Evolutionary conservation across 73 alveolate genomes (phyloP).

Genomic region (Tetrahymena malaccensis): DNA sequence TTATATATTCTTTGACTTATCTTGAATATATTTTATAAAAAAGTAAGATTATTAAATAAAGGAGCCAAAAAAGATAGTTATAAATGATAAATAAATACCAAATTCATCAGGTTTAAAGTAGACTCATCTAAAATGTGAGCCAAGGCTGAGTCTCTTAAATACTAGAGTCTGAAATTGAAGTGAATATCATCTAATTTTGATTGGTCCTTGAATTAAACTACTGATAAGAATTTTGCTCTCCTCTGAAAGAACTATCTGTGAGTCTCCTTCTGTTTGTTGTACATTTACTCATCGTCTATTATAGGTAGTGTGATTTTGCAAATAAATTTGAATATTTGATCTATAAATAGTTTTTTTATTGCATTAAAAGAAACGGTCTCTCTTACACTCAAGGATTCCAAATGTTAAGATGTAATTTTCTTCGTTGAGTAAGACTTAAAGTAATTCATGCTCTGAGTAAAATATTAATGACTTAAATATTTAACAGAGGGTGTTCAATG

Average conservation of each 20-base stretch:
- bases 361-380: not conserved
- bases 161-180: not conserved
- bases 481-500: not conserved
- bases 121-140: not conserved
- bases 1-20: not conserved
- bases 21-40: not conserved
- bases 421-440: not conserved
- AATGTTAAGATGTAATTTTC: not conserved
- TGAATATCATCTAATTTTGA: not conserved
- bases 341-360: not conserved
- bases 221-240: not conserved
- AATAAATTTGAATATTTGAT: not conserved
- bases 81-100: not conserved
- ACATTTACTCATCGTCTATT: not conserved
- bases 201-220: not conserved
- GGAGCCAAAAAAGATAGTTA: not conserved
- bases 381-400: not conserved
- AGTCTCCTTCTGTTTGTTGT: not conserved
- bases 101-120: not conserved
- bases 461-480: not conserved
- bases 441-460: not conserved
- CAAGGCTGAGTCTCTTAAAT: not conserved
- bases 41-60: not conserved
- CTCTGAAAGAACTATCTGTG: not conserved
- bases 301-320: not conserved